Base-by-base conservation (phyloP, 352 stramenopile genomes). In the Halophytophthora polymorphica region DNA sequence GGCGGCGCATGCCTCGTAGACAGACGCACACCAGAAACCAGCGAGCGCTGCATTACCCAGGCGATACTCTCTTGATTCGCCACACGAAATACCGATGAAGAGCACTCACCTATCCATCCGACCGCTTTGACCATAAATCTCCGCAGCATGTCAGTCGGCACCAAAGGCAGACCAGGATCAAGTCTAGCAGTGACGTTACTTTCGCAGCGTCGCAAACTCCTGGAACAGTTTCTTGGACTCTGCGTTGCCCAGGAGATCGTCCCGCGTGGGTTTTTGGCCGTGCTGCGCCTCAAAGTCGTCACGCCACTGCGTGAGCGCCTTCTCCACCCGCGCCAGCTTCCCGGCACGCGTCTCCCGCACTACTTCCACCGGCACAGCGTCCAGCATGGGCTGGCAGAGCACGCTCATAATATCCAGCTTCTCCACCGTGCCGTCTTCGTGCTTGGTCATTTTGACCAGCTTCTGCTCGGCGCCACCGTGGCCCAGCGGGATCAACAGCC, bases 401-500 rank as follows among this genome's bases (percentile, higher is more conserved):
- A 94, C 84, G 49, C 78, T 91, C 82, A 94, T 93, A 37, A 94
- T 53, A 41, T 90, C 82, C 5, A 69, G 49, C 40, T 90, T 92
- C 19, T 72, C 61, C 6, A 89, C 69, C 6, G 66, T 66, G 19
- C 78, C 77, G 46, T 87, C 59, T 8, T 22, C 29, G 48, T 67
- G 54, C 54, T 91, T 93, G 21, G 69, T 84, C 83, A 93, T 90
- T 77, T 90, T 92, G 25, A 94, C 75, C 6, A 94, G 66, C 51
- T 90, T 89, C 52, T 94, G 84, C 52, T 93, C 82, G 14, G 71
- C 53, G 23, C 66, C 61, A 28, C 67, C 74, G 8, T 58, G 56
- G 2, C 84, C 84, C 12, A 94, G 60, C 4, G 84, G 79, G 11
- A 93, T 73, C 35, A 94, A 45, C 12, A 94, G 56, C 2, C 66